Evolutionary conservation across 345 rosid genomes (phyloP), one percentile per base, ranked within the genome.

Genomic region (Litchi chinensis): DNA sequence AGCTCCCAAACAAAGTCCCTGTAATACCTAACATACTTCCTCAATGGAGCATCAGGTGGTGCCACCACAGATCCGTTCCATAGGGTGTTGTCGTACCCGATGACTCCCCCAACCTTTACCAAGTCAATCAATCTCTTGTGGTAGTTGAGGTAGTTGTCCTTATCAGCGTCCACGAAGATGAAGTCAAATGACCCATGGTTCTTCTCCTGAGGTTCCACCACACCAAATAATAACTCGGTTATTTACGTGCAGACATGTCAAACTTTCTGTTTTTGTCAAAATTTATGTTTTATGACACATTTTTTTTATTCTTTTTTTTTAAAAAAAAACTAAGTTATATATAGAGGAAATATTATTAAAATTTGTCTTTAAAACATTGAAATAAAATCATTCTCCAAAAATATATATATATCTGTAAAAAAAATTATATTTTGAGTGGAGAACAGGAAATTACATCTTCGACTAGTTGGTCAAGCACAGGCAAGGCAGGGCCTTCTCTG

Each of bases 51-150:
- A 69, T 94, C 98, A 2, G 97, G 83, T 6, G 98, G 90, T 5
- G 95, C 97, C 19, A 89, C 98, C 65, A 94, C 98, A 1, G 99
- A 92, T 8, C 99, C 99, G 41, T 92, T 93, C 98, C 98, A 94
- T 19, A 97, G 82, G 84, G 98, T 94, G 91, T 97, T 94, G 91
- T 97, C 98, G 83, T 97, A 97, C 50, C 98, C 98, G 67, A 97
- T 92, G 74, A 97, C 69, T 5, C 99, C 99, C 1, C 98, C 98
- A 8, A 97, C 89, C 74, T 92, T 94, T 63, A 93, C 95, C 74
- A 97, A 79, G 1, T 94, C 98, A 7, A 94, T 88, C 86, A 94
- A 57, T 76, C 97, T 88, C 86, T 92, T 88, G 84, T 94, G 98
- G 84, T 94, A 93, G 88, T 94, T 94, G 6, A 94, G 37, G 83